Evolutionary conservation across 2,329 filamentous ascomycete genomes (phyloP).

Genomic region (Botryotinia narcissicola): DNA sequence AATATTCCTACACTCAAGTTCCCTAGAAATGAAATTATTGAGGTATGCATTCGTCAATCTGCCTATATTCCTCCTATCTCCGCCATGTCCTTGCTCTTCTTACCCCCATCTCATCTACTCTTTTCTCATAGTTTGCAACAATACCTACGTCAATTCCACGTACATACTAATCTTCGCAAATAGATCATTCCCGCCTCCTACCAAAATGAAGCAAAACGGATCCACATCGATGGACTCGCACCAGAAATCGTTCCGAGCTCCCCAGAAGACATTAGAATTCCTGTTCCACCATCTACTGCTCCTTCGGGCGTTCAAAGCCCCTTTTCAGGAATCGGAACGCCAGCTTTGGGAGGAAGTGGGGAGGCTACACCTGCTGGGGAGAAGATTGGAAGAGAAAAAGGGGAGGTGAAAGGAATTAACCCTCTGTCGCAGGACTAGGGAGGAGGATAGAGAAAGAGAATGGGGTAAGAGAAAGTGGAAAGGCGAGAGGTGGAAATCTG

Average conservation of each 20-base stretch:
- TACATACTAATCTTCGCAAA: not conserved
- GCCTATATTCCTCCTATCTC: no score
- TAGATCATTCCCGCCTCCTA: conserved; percentile 93
- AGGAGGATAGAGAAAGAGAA: not conserved
- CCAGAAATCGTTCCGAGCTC: conserved; percentile 68
- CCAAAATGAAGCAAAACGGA: conserved; percentile 90
- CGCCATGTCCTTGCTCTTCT: not conserved
- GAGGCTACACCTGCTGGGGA: not conserved
- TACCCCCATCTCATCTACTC: no score
- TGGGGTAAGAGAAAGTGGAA: not conserved
- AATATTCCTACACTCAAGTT: conserved; percentile 93
- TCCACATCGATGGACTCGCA: conserved; percentile 72
- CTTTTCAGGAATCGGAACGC: conserved; percentile 32
- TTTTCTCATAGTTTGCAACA: not conserved
- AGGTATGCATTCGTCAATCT: conserved; percentile 49
- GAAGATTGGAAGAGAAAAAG: not conserved
- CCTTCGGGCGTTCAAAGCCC: conserved; percentile 46
- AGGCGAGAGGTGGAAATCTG: not conserved
- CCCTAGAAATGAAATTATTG: conserved; percentile 94
- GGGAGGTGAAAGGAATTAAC: not conserved
- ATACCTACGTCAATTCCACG: not conserved
- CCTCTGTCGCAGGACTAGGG: conserved; percentile 10
- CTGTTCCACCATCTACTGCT: conserved; percentile 57
- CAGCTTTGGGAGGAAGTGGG: conserved; percentile 10
- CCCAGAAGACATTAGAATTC: conserved; percentile 78